Percentiles rank a stretch among this genome's conserved stretches.
phyloP scores from a whole-genome alignment of 495 filamentous ascomycete species.

The Hypoxylon trugodes region DNA sequence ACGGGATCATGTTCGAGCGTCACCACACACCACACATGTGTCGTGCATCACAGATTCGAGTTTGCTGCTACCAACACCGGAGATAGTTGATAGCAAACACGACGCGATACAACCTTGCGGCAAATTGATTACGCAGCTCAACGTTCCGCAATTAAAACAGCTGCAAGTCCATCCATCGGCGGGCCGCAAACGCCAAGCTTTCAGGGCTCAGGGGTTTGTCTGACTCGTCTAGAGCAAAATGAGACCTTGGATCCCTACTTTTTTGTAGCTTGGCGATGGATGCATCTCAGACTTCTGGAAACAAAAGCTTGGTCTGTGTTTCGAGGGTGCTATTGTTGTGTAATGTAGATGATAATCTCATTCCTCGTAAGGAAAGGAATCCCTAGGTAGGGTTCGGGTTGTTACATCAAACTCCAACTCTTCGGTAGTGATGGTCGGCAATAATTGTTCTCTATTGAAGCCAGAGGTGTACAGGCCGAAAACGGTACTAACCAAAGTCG shows the following conservation, averaged over 20 bases:
- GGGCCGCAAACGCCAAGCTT: conserved; percentile 13
- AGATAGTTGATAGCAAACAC: too few species aligned
- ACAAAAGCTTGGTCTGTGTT: not conserved
- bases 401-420: not conserved
- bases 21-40: too few species aligned
- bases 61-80: too few species aligned
- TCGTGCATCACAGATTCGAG: too few species aligned
- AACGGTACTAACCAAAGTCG: conserved; percentile 1
- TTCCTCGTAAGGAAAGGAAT: not conserved
- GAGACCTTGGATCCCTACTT: not conserved
- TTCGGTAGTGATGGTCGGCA: conserved; percentile 7
- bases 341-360: not conserved
- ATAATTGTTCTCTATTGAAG: not conserved
- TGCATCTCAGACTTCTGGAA: not conserved
- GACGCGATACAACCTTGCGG: not conserved
- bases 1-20: too few species aligned
- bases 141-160: too few species aligned
- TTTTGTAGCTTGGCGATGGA: conserved; percentile 6
- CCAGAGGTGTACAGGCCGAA: too few species aligned
- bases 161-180: too few species aligned
- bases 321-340: not conserved
- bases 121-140: not conserved
- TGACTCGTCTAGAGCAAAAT: conserved; percentile 1
- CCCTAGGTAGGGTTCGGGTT: too few species aligned
- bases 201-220: conserved; percentile 3